Evolutionary conservation across 805 yeast genomes (phyloP).

Genomic region (Metschnikowia borealis): DNA sequence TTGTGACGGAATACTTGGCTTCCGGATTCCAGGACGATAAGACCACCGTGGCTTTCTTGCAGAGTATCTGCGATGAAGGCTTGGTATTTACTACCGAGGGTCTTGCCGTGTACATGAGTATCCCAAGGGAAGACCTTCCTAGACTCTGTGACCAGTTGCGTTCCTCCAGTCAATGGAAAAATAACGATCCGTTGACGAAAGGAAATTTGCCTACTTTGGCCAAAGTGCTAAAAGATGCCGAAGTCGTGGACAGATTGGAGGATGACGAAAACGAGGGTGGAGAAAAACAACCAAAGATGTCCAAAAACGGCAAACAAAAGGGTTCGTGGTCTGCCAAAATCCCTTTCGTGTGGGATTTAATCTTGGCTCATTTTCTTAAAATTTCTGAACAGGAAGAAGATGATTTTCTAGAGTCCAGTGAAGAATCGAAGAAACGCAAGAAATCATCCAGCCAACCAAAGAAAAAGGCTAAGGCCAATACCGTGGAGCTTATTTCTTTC

Average conservation of each 20-base stretch:
- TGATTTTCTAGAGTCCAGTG: slow-evolving; percentile 17
- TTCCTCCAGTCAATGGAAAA: slow-evolving; percentile 50
- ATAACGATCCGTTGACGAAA: slow-evolving; percentile 67
- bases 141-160: slow-evolving; percentile 13
- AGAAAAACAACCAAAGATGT: slow-evolving; percentile 7
- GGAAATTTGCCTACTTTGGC: slow-evolving; percentile 62
- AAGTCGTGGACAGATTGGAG: slow-evolving; percentile 35
- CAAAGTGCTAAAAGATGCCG: slow-evolving; percentile 60
- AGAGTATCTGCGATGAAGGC: slow-evolving; percentile 46
- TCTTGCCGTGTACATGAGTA: slow-evolving; percentile 60
- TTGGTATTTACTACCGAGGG: slow-evolving; percentile 76
- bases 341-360: slow-evolving; percentile 70
- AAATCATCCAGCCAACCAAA: slow-evolving; percentile 22
- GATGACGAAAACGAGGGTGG: slow-evolving; percentile 28
- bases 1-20: slow-evolving; percentile 23
- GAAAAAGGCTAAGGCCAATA: slow-evolving; percentile 12
- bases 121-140: slow-evolving; percentile 34
- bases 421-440: slow-evolving; percentile 15
- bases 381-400: slow-evolving; percentile 8
- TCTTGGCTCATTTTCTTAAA: slow-evolving; percentile 43
- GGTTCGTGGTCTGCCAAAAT: slow-evolving; percentile 72
- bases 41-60: slow-evolving; percentile 32
- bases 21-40: slow-evolving; percentile 14
- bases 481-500: slow-evolving; percentile 30
- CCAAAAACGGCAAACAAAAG: slow-evolving; percentile 44